Conservation (phyloP, 208 protist genomes). For the Kentomonas sorsogonicus region DNA sequence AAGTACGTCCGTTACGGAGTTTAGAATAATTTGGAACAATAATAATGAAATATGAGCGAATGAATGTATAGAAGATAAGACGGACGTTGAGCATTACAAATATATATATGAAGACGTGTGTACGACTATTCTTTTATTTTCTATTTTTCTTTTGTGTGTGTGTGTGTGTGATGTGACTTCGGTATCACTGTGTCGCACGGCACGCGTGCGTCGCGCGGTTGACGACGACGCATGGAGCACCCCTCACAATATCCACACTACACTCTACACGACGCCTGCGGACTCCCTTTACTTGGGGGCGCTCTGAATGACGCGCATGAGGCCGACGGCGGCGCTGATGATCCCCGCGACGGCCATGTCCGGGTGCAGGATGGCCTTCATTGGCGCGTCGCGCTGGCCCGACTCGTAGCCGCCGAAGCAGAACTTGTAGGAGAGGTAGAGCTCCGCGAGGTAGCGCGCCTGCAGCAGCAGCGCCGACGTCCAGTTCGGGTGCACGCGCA, state of each 20-base stretch:
- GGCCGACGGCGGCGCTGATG: slow-evolving; percentile 53
- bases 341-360: slow-evolving; percentile 57
- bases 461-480: slow-evolving; percentile 66
- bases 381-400: slow-evolving; percentile 40
- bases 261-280: too few species aligned
- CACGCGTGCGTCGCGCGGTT: too few species aligned
- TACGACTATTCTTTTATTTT: slow-evolving; percentile 17
- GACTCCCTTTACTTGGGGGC: slow-evolving; percentile 33
- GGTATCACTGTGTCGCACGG: too few species aligned
- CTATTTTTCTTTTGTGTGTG: slow-evolving; percentile 7
- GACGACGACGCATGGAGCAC: too few species aligned
- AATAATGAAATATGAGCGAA: neutral
- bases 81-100: too few species aligned
- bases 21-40: too few species aligned
- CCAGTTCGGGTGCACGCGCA: slow-evolving; percentile 69
- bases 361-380: slow-evolving; percentile 49
- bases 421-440: slow-evolving; percentile 78
- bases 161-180: neutral
- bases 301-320: slow-evolving; percentile 68
- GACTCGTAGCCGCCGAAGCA: slow-evolving; percentile 72
- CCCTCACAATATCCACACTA: too few species aligned
- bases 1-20: too few species aligned
- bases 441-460: slow-evolving; percentile 68
- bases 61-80: too few species aligned
- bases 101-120: too few species aligned